Evolutionary conservation across 1,284 basidiomycete species (phyloP).

Genomic region (Heterobasidion parviporum): DNA sequence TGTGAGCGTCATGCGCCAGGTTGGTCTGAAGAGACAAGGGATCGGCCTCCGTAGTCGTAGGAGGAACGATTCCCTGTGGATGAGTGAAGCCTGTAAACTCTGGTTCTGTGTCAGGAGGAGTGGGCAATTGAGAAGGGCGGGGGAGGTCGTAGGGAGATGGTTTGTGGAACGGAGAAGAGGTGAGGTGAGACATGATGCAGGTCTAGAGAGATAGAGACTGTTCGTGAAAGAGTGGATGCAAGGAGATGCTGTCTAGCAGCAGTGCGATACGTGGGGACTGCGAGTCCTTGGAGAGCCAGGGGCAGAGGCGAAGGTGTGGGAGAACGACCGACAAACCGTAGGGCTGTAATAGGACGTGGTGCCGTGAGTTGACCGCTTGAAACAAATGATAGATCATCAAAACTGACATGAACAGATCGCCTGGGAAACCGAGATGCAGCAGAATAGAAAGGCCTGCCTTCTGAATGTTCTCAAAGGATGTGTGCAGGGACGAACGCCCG

Average conservation of each 20-base stretch:
- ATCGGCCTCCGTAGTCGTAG: neutral
- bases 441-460: slow-evolving; percentile 2
- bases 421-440: neutral
- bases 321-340: neutral
- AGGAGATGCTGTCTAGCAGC: slow-evolving; percentile 17
- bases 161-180: slow-evolving; percentile 37
- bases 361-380: neutral
- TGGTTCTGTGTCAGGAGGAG: slow-evolving; percentile 47
- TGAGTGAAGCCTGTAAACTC: slow-evolving; percentile 19
- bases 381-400: neutral
- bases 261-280: slow-evolving; percentile 5
- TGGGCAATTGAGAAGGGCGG: slow-evolving; percentile 32
- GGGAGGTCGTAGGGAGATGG: slow-evolving; percentile 42
- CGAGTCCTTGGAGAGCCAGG: slow-evolving; percentile 3
- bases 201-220: slow-evolving; percentile 11
- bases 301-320: slow-evolving; percentile 1
- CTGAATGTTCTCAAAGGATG: neutral
- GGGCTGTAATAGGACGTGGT: neutral
- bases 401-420: neutral
- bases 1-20: neutral
- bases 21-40: neutral
- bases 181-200: slow-evolving; percentile 37
- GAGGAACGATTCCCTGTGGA: neutral
- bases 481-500: neutral
- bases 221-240: slow-evolving; percentile 7